Base-by-base conservation (phyloP, 108 stramenopile genomes). In the Cyclotella distinguenda region DNA sequence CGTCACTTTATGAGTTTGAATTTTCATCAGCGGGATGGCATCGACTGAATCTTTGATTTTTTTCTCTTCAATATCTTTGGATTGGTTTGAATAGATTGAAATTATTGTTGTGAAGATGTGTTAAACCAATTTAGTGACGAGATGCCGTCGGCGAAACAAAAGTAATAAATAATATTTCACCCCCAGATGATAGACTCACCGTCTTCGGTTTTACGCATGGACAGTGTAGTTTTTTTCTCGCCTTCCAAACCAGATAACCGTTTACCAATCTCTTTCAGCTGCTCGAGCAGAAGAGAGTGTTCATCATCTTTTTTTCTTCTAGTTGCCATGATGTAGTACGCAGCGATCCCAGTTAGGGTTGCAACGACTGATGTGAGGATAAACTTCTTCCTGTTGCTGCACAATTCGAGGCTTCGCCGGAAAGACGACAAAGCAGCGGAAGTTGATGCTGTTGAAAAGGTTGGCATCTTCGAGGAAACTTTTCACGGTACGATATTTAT, bases 261-360 rank as follows among this genome's bases (percentile, higher is more conserved):
- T 13, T 46, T 23, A 11, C 34, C 26, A 32, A 66, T 56, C 44
- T 66, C 54, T 19, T 38, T 44, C 28, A 66, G 6, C 31, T 50
- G 26, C 21, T 42, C 40, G 13, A 66, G 19, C 30, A 66, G 28
- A 12, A 55, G 21, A 0, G 52, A 45, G 22, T 25, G 5, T 19
- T 44, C 35, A 22, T 48, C 33, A 30, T 60, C 25, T 3, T 32
- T 21, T 34, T 62, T 62, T 62, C 49, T 26, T 40, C 33, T 13
- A 32, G 54, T 23, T 11, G 16, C 32, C 43, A 43, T 4, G 50
- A 22, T 52, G 59, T 19, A 60, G 34, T 58, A 70, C 16, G 40
- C 56, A 9, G 68, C 60, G 7, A 70, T 32, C 10, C 35, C 68
- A 38, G 68, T 51, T 10, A 60, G 31, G 13, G 68, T 59, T 31